Conservation (phyloP, 2,329 filamentous ascomycete genomes). For the Neonectria hederae region DNA sequence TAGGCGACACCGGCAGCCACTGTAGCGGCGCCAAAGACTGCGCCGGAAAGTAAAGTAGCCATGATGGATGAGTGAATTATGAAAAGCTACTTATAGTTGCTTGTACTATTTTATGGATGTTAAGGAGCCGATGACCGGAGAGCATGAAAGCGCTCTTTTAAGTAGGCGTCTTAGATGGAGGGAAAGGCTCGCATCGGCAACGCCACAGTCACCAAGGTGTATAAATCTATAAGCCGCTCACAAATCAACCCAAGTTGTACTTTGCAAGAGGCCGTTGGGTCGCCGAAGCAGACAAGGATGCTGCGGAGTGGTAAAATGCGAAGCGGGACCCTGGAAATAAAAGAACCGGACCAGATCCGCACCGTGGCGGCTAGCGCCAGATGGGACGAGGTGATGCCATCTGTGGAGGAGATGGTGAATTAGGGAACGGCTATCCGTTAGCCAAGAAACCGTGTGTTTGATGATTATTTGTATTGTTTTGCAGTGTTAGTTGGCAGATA, state of each 20-base stretch:
- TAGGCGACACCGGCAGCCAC: slow-evolving; percentile 68
- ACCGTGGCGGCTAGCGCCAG: slow-evolving; percentile 6
- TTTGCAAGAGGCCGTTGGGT: not conserved
- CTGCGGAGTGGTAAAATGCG: not conserved
- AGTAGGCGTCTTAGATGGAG: not conserved
- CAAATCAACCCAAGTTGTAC: not conserved
- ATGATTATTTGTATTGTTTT: not conserved
- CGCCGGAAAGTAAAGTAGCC: slow-evolving; percentile 58
- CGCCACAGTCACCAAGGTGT: not conserved
- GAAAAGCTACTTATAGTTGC: not conserved
- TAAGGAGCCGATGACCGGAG: not conserved
- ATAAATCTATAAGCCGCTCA: slow-evolving; percentile 6
- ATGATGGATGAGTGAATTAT: slow-evolving; percentile 27
- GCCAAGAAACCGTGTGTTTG: too few species aligned
- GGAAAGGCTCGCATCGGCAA: not conserved
- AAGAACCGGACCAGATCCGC: slow-evolving; percentile 1
- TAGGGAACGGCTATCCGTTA: not conserved
- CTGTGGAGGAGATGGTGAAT: slow-evolving; percentile 7
- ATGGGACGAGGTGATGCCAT: slow-evolving; percentile 21
- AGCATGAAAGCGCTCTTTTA: not conserved
- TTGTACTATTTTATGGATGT: not conserved
- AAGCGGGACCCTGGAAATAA: not conserved
- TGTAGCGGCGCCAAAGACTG: slow-evolving; percentile 69
- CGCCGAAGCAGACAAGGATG: slow-evolving; percentile 17
- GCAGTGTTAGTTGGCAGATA: not conserved